Base-by-base conservation (phyloP, 129 eudicot species). In the carrot (Daucus carota) region DNA sequence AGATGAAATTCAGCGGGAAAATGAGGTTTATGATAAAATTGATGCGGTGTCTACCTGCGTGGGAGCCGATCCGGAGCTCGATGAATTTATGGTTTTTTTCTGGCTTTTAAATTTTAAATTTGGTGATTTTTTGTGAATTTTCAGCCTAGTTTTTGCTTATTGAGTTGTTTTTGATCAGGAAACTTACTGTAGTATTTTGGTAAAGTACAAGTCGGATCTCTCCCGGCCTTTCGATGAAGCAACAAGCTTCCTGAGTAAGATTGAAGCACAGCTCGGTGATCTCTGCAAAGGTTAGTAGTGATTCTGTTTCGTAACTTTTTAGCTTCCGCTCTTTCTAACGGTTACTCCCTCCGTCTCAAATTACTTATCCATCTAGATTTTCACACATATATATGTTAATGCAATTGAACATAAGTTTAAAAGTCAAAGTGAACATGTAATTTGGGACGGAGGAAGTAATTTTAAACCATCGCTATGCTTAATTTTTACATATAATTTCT, bases 171-270 rank as follows among this genome's bases (percentile, higher is more conserved):
- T 47, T 67, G 40, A 65, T 28, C 16, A 95, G 99, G 99, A 95
- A 85, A 91, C 88, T 1, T 95, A 89, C 72, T 82, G 90, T 48
- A 90, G 84, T 29, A 77, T 92, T 28, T 80, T 95, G 78, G 79
- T 83, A 81, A 91, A 95, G 75, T 95, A 89, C 80, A 95, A 95
- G 80, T 83, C 92, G 42, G 99, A 95, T 88, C 89, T 95, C 16
- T 80, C 96, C 13, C 88, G 91, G 85, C 97, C 99, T 18, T 95
- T 95, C 45, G 96, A 92, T 60, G 99, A 95, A 82, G 99, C 99
- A 47, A 89, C 92, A 38, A 83, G 85, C 50, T 95, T 95, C 81
- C 86, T 95, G 82, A 83, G 80, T 87, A 88, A 86, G 40, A 92
- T 95, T 20, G 88, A 91, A 82, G 75, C 87, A 45, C 96, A 92